Conservation (phyloP, 805 yeast genomes). For the Tetrapisispora fleetii region DNA sequence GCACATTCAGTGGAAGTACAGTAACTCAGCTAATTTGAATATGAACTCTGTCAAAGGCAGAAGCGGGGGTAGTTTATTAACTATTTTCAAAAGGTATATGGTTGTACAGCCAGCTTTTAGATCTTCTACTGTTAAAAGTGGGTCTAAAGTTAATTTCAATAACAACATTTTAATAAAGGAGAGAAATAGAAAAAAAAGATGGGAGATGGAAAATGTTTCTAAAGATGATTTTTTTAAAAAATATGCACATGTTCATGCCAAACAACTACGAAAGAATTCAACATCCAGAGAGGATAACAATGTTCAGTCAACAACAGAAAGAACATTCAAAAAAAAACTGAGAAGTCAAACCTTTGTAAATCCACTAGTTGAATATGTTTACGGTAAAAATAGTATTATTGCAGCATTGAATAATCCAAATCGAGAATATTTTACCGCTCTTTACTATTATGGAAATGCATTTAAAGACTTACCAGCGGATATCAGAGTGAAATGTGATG, state of each 20-base stretch:
- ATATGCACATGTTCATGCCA: conserved; percentile 59
- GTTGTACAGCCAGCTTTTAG: neutral
- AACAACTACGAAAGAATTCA: conserved; percentile 17
- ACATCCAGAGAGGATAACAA: conserved; percentile 9
- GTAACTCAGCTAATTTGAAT: neutral
- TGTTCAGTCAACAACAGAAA: conserved; percentile 10
- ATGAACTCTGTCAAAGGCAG: neutral
- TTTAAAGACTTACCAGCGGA: conserved; percentile 23
- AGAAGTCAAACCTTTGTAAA: conserved; percentile 17
- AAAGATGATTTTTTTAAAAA: conserved; percentile 56
- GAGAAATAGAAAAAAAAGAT: conserved; percentile 40
- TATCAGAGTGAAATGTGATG: conserved; percentile 40
- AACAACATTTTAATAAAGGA: conserved; percentile 30
- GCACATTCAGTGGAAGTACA: too few species aligned
- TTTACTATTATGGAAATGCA: conserved; percentile 38
- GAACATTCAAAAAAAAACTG: conserved; percentile 4
- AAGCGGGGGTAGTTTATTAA: neutral
- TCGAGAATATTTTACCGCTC: conserved; percentile 42
- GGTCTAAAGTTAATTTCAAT: neutral
- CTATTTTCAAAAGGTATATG: neutral
- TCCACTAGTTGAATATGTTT: conserved; percentile 57
- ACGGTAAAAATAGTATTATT: conserved; percentile 64
- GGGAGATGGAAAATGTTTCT: conserved; percentile 53
- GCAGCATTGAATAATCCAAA: conserved; percentile 55
- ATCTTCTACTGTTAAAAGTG: neutral